Percentiles rank a stretch among this genome's conserved stretches.
Evolutionary conservation across 805 yeast species (phyloP).

Genomic region (Barnettozyma pratensis): DNA sequence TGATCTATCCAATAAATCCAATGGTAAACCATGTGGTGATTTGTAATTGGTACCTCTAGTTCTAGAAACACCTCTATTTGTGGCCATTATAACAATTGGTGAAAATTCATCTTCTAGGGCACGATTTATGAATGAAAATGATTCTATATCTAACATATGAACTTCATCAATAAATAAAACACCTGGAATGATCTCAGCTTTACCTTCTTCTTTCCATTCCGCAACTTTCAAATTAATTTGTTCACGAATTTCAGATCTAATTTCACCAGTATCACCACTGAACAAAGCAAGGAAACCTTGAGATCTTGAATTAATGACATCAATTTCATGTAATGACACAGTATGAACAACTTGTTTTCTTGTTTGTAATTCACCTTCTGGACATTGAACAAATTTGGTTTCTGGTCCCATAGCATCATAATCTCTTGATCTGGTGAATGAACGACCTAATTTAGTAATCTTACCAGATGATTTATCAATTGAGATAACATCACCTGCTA

Average conservation of each 20-base stretch:
- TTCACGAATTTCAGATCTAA: constrained; percentile 89
- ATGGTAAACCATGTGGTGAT: constrained; percentile 97
- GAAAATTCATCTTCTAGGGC: constrained; percentile 96
- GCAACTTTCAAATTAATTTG: constrained; percentile 96
- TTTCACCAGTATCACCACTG: constrained; percentile 97
- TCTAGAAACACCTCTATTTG: constrained; percentile 91
- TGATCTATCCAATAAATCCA: constrained; percentile 89
- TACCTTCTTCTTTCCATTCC: constrained; percentile 98
- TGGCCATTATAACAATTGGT: constrained; percentile 97
- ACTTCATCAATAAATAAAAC: constrained; percentile 97
- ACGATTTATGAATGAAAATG: constrained; percentile 90
- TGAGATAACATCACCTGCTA: constrained; percentile 95
- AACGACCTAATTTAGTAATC: constrained; percentile 89
- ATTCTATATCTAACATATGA: constrained; percentile 96
- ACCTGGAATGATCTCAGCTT: constrained; percentile 97
- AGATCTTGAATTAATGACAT: constrained; percentile 94
- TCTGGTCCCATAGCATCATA: constrained; percentile 99
- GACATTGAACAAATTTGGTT: constrained; percentile 95
- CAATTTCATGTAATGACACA: constrained; percentile 96
- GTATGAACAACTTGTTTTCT: constrained; percentile 95
- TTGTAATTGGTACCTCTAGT: constrained; percentile 91
- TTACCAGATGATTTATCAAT: constrained; percentile 95
- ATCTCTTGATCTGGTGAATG: constrained; percentile 93
- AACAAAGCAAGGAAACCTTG: constrained; percentile 96
- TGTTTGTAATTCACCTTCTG: constrained; percentile 97